Percentiles rank a stretch among this genome's conserved stretches.
Conservation (phyloP, 495 filamentous ascomycete species). For the Xylaria castorea region DNA sequence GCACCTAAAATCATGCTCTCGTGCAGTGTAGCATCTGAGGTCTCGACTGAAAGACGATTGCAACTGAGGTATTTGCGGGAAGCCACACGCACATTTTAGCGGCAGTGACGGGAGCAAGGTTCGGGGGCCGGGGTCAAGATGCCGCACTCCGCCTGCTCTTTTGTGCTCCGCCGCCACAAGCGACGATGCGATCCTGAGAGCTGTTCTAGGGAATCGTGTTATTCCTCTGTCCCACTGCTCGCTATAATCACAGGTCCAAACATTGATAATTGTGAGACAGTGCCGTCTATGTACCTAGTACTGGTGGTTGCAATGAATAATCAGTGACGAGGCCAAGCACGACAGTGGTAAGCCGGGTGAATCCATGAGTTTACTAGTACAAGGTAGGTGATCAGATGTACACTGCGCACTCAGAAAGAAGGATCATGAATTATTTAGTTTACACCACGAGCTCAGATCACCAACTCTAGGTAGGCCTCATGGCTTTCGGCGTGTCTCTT, state of each 20-base stretch:
- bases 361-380: not conserved
- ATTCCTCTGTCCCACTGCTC: not conserved
- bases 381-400: not conserved
- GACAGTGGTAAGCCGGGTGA: not conserved
- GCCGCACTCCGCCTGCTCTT: not conserved
- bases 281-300: not conserved
- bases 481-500: not conserved
- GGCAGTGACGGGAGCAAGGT: constrained; percentile 20
- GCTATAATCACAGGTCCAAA: not conserved
- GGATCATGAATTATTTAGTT: not conserved
- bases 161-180: constrained; percentile 21
- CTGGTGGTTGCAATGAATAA: not conserved
- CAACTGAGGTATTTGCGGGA: constrained; percentile 31
- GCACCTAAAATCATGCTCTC: not conserved
- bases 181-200: constrained; percentile 6
- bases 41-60: constrained; percentile 21
- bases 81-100: constrained; percentile 12
- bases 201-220: not conserved
- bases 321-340: not conserved
- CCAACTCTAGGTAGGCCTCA: not conserved
- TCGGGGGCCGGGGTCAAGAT: constrained; percentile 16
- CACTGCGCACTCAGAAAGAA: not conserved
- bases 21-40: constrained; percentile 25
- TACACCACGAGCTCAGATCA: not conserved
- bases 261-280: not conserved